phyloP scores from a whole-genome alignment of 2,329 filamentous ascomycete genomes.

The Fusarium sp. region DNA sequence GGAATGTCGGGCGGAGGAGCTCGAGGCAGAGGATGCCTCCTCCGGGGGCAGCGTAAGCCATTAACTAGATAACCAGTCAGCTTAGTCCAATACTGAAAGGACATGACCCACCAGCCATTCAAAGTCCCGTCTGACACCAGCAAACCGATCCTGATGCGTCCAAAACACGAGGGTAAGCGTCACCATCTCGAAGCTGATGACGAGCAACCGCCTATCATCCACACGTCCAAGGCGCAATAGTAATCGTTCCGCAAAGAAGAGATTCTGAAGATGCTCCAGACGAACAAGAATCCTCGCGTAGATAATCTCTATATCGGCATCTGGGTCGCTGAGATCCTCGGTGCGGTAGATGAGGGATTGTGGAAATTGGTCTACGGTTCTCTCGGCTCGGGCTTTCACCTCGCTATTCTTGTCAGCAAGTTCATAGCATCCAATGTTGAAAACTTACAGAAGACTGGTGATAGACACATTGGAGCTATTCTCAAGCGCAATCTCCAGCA shows the following conservation, averaged over 20 bases:
- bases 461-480: conserved; percentile 22
- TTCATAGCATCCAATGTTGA: accelerated
- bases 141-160: conserved; percentile 62
- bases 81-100: accelerated
- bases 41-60: conserved; percentile 62
- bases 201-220: conserved; percentile 54
- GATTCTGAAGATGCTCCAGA: conserved; percentile 66
- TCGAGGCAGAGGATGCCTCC: conserved; percentile 64
- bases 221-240: conserved; percentile 58
- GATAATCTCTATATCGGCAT: conserved; percentile 46
- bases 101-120: conserved; percentile 60
- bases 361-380: conserved; percentile 51
- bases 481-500: conserved; percentile 68
- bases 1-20: conserved; percentile 57
- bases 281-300: conserved; percentile 60
- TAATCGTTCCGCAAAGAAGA: conserved; percentile 69
- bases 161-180: conserved; percentile 59
- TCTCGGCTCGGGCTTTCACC: conserved; percentile 51
- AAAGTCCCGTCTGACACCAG: conserved; percentile 55
- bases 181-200: conserved; percentile 61
- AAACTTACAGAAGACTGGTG: conserved; percentile 38
- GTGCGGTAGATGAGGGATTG: conserved; percentile 53
- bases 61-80: conserved; percentile 50
- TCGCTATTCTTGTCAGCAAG: conserved; percentile 42
- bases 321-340: conserved; percentile 51